Percentiles rank a stretch among this genome's conserved stretches.
Evolutionary conservation across 2,329 filamentous ascomycete species (phyloP).

Genomic region (Stemphylium lycopersici): DNA sequence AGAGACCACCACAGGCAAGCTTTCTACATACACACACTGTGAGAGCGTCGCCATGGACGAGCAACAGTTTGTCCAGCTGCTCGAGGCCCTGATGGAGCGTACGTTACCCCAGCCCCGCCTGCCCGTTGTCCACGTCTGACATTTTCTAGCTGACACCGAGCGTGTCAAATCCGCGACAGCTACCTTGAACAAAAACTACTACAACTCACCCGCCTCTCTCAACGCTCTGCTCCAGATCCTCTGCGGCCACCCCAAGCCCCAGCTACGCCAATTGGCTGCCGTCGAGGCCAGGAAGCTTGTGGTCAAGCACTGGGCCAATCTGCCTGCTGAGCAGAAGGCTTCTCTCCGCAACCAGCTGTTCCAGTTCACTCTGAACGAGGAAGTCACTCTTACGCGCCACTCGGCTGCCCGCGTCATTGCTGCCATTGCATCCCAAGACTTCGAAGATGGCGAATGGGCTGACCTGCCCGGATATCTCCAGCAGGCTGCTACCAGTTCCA

Average conservation of each 20-base stretch:
- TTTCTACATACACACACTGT: conserved; percentile 28
- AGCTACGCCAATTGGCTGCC: conserved; percentile 86
- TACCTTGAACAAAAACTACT: conserved; percentile 91
- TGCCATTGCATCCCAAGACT: conserved; percentile 82
- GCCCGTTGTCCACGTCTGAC: conserved; percentile 41
- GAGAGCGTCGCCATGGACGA: conserved; percentile 67
- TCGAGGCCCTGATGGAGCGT: conserved; percentile 89
- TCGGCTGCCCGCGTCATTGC: conserved; percentile 87
- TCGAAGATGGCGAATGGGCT: conserved; percentile 83
- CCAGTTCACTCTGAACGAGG: conserved; percentile 81
- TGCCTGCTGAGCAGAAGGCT: conserved; percentile 76
- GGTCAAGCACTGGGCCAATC: conserved; percentile 80
- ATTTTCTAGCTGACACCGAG: conserved; percentile 70
- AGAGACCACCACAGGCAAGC: conserved; percentile 29
- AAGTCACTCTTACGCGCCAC: conserved; percentile 77
- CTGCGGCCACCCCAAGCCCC: conserved; percentile 72
- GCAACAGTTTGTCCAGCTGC: conserved; percentile 82
- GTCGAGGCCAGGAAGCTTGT: conserved; percentile 87
- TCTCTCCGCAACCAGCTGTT: conserved; percentile 82
- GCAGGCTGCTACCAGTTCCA: conserved; percentile 76
- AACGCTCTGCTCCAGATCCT: conserved; percentile 87
- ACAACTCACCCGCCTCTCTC: conserved; percentile 82
- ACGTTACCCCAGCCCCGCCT: conserved; percentile 51
- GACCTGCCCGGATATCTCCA: conserved; percentile 81
- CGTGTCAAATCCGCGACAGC: conserved; percentile 85